Base-by-base conservation (phyloP, 2,329 filamentous ascomycete species). In the Geosmithia flava region DNA sequence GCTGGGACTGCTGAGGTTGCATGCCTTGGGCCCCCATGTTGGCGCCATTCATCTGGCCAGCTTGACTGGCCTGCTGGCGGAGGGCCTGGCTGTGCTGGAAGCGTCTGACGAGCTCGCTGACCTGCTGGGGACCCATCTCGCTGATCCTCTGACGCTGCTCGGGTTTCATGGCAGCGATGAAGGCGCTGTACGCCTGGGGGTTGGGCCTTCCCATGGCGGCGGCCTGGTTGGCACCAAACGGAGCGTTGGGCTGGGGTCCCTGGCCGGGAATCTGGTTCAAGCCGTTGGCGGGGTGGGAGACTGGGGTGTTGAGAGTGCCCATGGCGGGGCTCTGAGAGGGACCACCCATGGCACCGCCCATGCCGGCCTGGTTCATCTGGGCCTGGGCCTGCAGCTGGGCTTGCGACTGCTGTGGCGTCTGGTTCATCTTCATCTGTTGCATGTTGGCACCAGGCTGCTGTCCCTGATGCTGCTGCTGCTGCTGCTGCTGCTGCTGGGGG, bases 241-340 rank as follows among this genome's bases (percentile, higher is more conserved):
- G 69, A 2, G 67, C 62, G 46, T 65, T 69, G 13, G 4, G 39
- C 37, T 47, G 46, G n/a, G 46, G 16, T 4, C 61, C 68, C 45
- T 71, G 72, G 5, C 65, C 68, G 39, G 65, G 64, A 52, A 63
- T 63, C 44, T 68, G 64, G 30, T 63, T 68, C 60, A 71, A 68
- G 40, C 63, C 65, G 20, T 67, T 68, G 1, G 68, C 66, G 10
- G 72, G 67, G 20, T 70, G 67, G 2, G 64, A 60, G 7, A 63
- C 59, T 2, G 78, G 75, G 1, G 76, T 70, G 51, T 78, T 80
- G 42, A 80, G 58, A 1, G 75, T 78, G 50, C 70, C 72, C 73
- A 81, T 76, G 1, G 68, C 75, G 10, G 78, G 78, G 51, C 76
- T 81, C 55, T 78, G 78, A 2, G 73, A 74, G 42, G 70, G 66